Evolutionary conservation across 164 flowering plant genomes (phyloP), one percentile per base, ranked within the genome.

Genomic region (Chimonanthus praecox): DNA sequence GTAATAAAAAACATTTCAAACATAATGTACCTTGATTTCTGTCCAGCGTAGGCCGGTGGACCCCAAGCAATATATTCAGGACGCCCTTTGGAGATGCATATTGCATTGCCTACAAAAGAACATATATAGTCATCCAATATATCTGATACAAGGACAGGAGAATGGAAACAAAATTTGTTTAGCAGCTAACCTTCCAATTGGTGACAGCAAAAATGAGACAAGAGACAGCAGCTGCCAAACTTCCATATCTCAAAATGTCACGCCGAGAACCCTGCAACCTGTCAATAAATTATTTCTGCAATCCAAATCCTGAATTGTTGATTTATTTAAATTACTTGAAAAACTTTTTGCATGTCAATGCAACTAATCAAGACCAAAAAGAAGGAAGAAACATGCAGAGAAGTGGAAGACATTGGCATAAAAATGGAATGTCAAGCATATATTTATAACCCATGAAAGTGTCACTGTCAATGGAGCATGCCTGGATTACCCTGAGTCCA

Each of bases 261-360:
- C 99, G 87, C 77, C 98, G 84, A 78, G 94, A 83, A 83, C 88
- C 94, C 94, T 89, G 96, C 77, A 89, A 89, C 92, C 99, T 92
- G 99, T 82, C 86, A 78, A 82, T 67, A 84, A 78, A 80, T 92
- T 85, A 88, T 78, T 85, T 88, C 87, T 82, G 80, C 81, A 82
- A 72, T 77, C 82, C 77, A 84, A 78, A 78, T 58, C 74, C 70
- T 71, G 79, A 74, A 71, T 50, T 64, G 58, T 68, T 63, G 18
- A 62, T 67, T 68, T 67, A 68, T 10, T 61, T 60, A 60, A 48
- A 47, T 72, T 18, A 6, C 3, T 48, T 47, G 61, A 43, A 44
- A 6, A 8, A 70, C 44, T 45, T n/a, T 48, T 67, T 60, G 71
- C 33, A n/a, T 13, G 67, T 49, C 50, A n/a, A 70, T 51, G 61